phyloP scores from a whole-genome alignment of 805 yeast species.

The Pichia californica region DNA sequence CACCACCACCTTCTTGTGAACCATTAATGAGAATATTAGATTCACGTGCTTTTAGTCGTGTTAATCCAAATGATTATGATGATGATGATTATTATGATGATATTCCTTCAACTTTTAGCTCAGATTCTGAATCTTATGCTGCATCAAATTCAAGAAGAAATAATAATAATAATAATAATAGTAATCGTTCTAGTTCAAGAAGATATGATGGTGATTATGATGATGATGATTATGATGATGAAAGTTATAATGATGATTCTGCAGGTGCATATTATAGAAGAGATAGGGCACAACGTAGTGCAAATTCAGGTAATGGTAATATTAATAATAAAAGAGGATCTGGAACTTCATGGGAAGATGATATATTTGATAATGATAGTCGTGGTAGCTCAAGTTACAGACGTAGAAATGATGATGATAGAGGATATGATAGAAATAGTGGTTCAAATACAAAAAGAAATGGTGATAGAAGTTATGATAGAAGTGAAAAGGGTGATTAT shows the following conservation, averaged over 20 bases:
- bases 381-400: constrained; percentile 21
- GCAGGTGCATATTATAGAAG: constrained; percentile 14
- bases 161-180: no score
- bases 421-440: neutral
- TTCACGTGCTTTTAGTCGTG: constrained; percentile 66
- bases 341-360: constrained; percentile 69
- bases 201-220: constrained; percentile 22
- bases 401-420: constrained; percentile 7
- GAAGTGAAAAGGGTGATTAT: constrained; percentile 18
- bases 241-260: constrained; percentile 21
- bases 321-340: no score
- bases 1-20: constrained; percentile 88
- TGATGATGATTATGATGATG: constrained; percentile 29
- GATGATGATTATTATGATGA: constrained; percentile 71
- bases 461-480: neutral
- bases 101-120: constrained; percentile 62
- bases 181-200: constrained; percentile 8
- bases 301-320: no score
- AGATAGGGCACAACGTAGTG: constrained; percentile 3
- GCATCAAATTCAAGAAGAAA: constrained; percentile 13
- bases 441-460: no score
- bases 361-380: constrained; percentile 55
- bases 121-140: constrained; percentile 41
- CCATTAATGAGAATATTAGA: constrained; percentile 80
- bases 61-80: constrained; percentile 34